Conservation (phyloP, 768 basidiomycete species). For the Boletus edulis region DNA sequence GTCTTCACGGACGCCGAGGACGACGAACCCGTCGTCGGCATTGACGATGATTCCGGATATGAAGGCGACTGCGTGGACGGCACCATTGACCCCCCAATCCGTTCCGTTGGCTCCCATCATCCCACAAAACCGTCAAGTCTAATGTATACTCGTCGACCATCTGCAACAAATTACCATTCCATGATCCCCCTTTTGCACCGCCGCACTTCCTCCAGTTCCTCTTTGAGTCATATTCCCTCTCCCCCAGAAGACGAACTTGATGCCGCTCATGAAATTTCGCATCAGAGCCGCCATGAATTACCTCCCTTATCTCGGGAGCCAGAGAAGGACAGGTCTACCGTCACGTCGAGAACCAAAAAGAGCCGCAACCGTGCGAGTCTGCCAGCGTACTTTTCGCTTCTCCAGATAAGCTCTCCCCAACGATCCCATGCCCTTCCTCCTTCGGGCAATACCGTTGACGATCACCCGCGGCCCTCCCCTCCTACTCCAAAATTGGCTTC, state of each 20-base stretch:
- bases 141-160: slow-evolving; percentile 67
- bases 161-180: slow-evolving; percentile 66
- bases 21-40: slow-evolving; percentile 34
- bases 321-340: slow-evolving; percentile 26
- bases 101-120: slow-evolving; percentile 38
- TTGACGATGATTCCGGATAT: slow-evolving; percentile 33
- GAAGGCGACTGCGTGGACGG: slow-evolving; percentile 34
- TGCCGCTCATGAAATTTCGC: slow-evolving; percentile 36
- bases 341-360: slow-evolving; percentile 43
- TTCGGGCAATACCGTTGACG: slow-evolving; percentile 42
- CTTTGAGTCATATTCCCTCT: slow-evolving; percentile 30
- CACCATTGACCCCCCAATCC: slow-evolving; percentile 40
- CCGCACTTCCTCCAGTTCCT: slow-evolving; percentile 45
- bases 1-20: slow-evolving; percentile 64
- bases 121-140: slow-evolving; percentile 44
- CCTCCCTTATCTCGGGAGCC: slow-evolving; percentile 26
- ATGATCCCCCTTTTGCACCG: slow-evolving; percentile 56
- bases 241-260: slow-evolving; percentile 43
- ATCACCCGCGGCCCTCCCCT: slow-evolving; percentile 47
- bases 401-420: slow-evolving; percentile 49
- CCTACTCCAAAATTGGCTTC: slow-evolving; percentile 55
- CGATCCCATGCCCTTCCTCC: slow-evolving; percentile 40
- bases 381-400: slow-evolving; percentile 72
- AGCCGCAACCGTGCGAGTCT: slow-evolving; percentile 69
- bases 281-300: slow-evolving; percentile 30